A percentile compares a stretch with the other conserved stretches of the same genome.
These are phyloP conservation scores for Beta macrorhiza DNA, from an alignment of 179 eudicot genomes.

Conservation along the genomic window DNA sequence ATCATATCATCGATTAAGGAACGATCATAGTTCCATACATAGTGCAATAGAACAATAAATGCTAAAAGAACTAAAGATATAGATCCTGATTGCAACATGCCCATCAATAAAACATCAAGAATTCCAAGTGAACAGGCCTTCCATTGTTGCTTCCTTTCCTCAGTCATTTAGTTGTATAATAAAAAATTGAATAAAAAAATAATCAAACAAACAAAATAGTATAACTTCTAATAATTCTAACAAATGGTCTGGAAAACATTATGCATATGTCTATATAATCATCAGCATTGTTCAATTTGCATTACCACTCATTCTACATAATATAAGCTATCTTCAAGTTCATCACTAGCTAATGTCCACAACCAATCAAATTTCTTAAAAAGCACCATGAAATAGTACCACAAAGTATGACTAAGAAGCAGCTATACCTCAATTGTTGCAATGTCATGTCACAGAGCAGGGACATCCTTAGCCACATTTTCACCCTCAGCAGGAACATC, in stretches of 20 bases:
- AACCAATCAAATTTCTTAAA: too few relatives aligned
- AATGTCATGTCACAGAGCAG: conserved; percentile 22
- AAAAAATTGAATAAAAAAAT: neutral
- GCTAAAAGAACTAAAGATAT: neutral
- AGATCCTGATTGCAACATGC: neutral
- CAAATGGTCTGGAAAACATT: neutral
- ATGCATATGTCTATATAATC: neutral
- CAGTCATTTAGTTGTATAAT: neutral
- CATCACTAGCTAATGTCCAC: neutral
- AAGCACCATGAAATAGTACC: neutral
- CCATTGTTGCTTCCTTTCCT: neutral
- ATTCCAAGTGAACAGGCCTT: neutral
- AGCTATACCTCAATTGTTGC: conserved; percentile 19
- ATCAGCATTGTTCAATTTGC: neutral
- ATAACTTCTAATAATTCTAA: neutral
- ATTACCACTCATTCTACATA: neutral
- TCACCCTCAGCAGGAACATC: conserved; percentile 10
- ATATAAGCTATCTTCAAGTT: neutral
- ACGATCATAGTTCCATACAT: neutral
- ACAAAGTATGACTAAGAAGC: neutral
- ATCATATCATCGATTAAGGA: neutral
- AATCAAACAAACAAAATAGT: neutral
- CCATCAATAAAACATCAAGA: neutral
- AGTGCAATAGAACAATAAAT: neutral
- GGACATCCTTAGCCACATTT: conserved; percentile 12